A percentile compares a stretch with the other conserved stretches of the same genome.
These are phyloP conservation scores for Paecilomyces sp. DNA, from an alignment of 2,329 filamentous ascomycete genomes.

Conservation along the genomic window DNA sequence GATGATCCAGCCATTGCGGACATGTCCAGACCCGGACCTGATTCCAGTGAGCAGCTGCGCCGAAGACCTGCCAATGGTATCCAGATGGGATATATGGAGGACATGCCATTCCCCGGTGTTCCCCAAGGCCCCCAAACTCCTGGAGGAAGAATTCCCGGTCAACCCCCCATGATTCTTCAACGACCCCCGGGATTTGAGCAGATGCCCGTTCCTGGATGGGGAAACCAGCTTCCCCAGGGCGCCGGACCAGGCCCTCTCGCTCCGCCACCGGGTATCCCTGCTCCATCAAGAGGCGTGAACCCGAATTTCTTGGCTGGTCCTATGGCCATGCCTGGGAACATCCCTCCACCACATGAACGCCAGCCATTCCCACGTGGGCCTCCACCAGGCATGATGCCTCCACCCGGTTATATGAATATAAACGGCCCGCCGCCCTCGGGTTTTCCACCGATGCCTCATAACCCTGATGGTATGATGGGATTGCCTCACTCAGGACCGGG, in stretches of 20 bases:
- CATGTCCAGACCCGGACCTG: slow-evolving; percentile 30
- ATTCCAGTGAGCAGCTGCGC: slow-evolving; percentile 24
- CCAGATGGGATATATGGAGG: slow-evolving; percentile 34
- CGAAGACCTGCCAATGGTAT: slow-evolving; percentile 31
- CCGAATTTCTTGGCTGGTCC: slow-evolving; percentile 29
- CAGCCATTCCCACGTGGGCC: slow-evolving; percentile 31
- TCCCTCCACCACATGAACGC: slow-evolving; percentile 28
- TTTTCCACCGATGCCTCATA: slow-evolving; percentile 33
- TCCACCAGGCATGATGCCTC: slow-evolving; percentile 39
- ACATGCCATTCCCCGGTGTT: slow-evolving; percentile 24
- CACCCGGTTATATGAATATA: slow-evolving; percentile 36
- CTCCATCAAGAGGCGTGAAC: slow-evolving; percentile 28
- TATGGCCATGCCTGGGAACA: slow-evolving; percentile 27
- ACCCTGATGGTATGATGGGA: slow-evolving; percentile 31
- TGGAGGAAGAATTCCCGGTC: slow-evolving; percentile 23
- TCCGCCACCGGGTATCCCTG: slow-evolving; percentile 33
- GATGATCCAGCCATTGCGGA: slow-evolving; percentile 39
- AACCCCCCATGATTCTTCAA: slow-evolving; percentile 33
- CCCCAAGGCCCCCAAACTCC: slow-evolving; percentile 26
- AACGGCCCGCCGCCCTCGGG: slow-evolving; percentile 32
- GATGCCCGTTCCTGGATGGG: slow-evolving; percentile 33
- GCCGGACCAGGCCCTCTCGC: slow-evolving; percentile 25
- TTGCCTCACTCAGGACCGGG: slow-evolving; percentile 25
- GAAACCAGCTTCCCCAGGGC: slow-evolving; percentile 27
- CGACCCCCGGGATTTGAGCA: slow-evolving; percentile 39